Percentiles rank a stretch among this genome's conserved stretches.
Conservation (phyloP, 257 asterid species). For the Salvia hispanica region DNA sequence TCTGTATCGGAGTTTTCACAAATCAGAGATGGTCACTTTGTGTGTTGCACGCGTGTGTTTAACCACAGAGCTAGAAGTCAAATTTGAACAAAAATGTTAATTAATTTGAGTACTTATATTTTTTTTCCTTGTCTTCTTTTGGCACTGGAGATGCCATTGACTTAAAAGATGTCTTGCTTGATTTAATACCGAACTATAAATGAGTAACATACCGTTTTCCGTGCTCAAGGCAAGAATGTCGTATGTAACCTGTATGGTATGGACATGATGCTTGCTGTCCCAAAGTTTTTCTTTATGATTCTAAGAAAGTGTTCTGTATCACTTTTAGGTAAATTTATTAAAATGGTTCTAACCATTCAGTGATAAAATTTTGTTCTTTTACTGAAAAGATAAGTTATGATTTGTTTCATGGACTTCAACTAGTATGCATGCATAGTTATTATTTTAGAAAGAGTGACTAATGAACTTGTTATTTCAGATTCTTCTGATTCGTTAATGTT, state of each 20-base stretch:
- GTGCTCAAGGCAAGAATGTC: neutral
- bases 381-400: neutral
- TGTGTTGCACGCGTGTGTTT: neutral
- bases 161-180: neutral
- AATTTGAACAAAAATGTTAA: neutral
- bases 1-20: neutral
- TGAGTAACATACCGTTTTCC: neutral
- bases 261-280: neutral
- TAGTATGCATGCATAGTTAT: neutral
- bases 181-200: neutral
- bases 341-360: neutral
- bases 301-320: neutral
- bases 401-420: slow-evolving; percentile 5
- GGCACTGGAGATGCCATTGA: neutral
- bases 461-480: neutral
- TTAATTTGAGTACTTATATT: neutral
- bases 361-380: neutral
- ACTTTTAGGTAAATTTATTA: neutral
- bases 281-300: slow-evolving; percentile 13
- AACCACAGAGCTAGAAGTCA: neutral
- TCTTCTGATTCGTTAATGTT: slow-evolving; percentile 17
- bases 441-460: neutral
- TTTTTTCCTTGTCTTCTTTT: neutral
- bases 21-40: neutral
- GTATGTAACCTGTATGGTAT: slow-evolving; percentile 2